phyloP scores from a whole-genome alignment of 306 rosid species.

The Vigna hirtella region DNA sequence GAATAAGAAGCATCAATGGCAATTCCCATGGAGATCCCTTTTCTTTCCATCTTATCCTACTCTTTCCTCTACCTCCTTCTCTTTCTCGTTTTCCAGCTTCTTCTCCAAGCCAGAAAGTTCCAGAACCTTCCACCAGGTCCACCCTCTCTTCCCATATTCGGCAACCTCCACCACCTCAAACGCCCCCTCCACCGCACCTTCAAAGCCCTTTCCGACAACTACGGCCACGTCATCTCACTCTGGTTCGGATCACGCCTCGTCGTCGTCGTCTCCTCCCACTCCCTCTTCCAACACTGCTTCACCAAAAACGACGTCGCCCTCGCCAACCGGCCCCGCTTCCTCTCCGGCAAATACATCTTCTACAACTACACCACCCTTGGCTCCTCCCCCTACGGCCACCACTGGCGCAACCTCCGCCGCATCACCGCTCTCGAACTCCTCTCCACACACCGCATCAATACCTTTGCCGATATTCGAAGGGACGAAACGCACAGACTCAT shows the following conservation, averaged over 20 bases:
- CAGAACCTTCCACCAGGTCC: slow-evolving; percentile 63
- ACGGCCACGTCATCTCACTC: slow-evolving; percentile 51
- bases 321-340: slow-evolving; percentile 57
- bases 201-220: slow-evolving; percentile 41
- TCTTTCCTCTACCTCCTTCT: not conserved
- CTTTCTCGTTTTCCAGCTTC: not conserved
- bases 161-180: slow-evolving; percentile 63
- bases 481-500: too few species aligned
- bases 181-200: slow-evolving; percentile 53
- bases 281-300: slow-evolving; percentile 58
- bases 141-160: slow-evolving; percentile 57
- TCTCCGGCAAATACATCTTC: slow-evolving; percentile 53
- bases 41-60: not conserved
- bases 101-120: slow-evolving; percentile 27
- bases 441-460: slow-evolving; percentile 45
- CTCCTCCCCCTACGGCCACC: slow-evolving; percentile 54
- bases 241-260: slow-evolving; percentile 50
- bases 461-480: not conserved
- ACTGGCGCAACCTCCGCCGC: slow-evolving; percentile 78
- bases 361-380: slow-evolving; percentile 60
- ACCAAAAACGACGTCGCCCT: slow-evolving; percentile 64
- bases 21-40: not conserved
- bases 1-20: too few species aligned
- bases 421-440: slow-evolving; percentile 57
- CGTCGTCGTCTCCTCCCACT: slow-evolving; percentile 51